phyloP scores from a whole-genome alignment of 2,329 filamentous ascomycete genomes.

The Aureobasidium melanogenum region DNA sequence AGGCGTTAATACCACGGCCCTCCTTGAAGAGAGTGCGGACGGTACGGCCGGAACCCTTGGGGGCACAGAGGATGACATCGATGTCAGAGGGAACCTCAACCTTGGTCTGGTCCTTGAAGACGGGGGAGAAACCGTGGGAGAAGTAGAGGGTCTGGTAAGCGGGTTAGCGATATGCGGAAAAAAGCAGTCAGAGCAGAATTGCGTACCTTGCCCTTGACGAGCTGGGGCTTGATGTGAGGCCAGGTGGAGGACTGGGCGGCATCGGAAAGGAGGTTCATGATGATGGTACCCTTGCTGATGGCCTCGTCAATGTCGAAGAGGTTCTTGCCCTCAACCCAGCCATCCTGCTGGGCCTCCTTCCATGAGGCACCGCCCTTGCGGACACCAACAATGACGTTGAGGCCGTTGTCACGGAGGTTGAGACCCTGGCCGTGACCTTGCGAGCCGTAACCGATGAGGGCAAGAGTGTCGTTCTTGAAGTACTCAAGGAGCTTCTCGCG shows the following conservation, averaged over 20 bases:
- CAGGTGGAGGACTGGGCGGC: slow-evolving; percentile 98
- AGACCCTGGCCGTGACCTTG: slow-evolving; percentile 99
- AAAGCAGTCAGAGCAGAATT: background rate
- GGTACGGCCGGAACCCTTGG: slow-evolving; percentile 97
- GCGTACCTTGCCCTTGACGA: slow-evolving; percentile 91
- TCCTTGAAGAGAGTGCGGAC: slow-evolving; percentile 98
- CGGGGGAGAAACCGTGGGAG: slow-evolving; percentile 99
- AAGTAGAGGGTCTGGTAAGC: slow-evolving; percentile 84
- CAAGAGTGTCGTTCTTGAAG: slow-evolving; percentile 99
- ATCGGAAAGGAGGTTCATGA: slow-evolving; percentile 99
- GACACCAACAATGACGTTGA: slow-evolving; percentile 98
- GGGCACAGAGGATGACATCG: slow-evolving; percentile 98
- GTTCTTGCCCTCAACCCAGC: slow-evolving; percentile 98
- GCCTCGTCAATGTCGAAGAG: slow-evolving; percentile 97
- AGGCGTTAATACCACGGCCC: slow-evolving; percentile 99
- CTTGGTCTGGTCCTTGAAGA: slow-evolving; percentile 99
- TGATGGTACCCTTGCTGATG: slow-evolving; percentile 81
- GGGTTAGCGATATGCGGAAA: slow-evolving; percentile 13
- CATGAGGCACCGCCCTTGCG: slow-evolving; percentile 97
- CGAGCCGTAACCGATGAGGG: slow-evolving; percentile 96
- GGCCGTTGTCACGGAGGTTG: slow-evolving; percentile 98
- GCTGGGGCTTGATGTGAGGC: slow-evolving; percentile 94
- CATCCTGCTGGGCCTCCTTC: slow-evolving; percentile 94
- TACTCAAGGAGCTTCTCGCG: slow-evolving; percentile 97
- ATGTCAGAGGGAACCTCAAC: slow-evolving; percentile 93